phyloP scores from a whole-genome alignment of 352 stramenopile species.

The Phytophthora agathidicida region DNA sequence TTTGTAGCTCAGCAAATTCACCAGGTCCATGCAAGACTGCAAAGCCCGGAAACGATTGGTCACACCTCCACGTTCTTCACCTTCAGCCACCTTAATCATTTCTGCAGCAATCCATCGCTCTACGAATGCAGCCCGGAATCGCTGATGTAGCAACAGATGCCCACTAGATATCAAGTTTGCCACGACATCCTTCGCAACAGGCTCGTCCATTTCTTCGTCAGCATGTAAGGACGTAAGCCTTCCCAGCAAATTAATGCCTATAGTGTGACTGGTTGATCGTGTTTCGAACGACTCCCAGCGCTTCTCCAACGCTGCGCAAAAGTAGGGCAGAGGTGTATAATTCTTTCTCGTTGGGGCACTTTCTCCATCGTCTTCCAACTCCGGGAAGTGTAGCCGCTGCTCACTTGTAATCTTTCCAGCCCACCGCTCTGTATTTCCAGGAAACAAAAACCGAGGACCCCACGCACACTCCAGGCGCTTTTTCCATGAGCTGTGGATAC shows the following conservation, averaged over 20 bases:
- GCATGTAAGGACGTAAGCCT: conserved; percentile 46
- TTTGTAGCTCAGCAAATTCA: conserved; percentile 89
- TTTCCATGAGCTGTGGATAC: conserved; percentile 56
- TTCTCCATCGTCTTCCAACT: conserved; percentile 34
- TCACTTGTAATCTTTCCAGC: conserved; percentile 10
- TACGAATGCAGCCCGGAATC: conserved; percentile 80
- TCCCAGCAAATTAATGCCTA: conserved; percentile 54
- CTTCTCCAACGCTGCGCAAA: conserved; percentile 53
- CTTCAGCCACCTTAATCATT: conserved; percentile 49
- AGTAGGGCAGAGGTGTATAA: conserved; percentile 43
- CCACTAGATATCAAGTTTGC: conserved; percentile 60
- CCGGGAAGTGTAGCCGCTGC: conserved; percentile 21
- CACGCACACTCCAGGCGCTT: conserved; percentile 63
- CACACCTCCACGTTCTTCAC: conserved; percentile 49
- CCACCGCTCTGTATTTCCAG: conserved; percentile 38
- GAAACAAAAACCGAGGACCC: conserved; percentile 61
- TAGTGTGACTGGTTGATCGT: conserved; percentile 58
- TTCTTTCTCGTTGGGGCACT: conserved; percentile 28
- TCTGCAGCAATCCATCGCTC: conserved; percentile 64
- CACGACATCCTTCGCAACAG: conserved; percentile 56
- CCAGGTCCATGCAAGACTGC: conserved; percentile 83
- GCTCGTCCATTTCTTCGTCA: conserved; percentile 60
- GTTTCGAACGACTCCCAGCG: conserved; percentile 59
- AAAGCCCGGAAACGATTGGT: conserved; percentile 55
- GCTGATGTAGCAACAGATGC: conserved; percentile 68